Evolutionary conservation across 2,329 filamentous ascomycete genomes (phyloP).

Genomic region (Fusarium paranaense): DNA sequence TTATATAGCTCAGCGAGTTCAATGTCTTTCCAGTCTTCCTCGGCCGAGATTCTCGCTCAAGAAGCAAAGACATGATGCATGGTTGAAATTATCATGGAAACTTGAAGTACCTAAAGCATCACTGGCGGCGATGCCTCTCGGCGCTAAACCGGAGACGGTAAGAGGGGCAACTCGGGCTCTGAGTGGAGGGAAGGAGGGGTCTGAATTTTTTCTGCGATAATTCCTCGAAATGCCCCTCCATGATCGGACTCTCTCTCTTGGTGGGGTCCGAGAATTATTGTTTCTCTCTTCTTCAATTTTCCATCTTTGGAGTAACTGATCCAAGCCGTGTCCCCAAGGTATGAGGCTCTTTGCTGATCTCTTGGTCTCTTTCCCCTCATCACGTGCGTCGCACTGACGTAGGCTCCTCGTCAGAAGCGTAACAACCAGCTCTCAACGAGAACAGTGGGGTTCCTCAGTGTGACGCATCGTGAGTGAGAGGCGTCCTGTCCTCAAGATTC

Average conservation of each 20-base stretch:
- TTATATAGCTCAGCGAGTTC: background rate
- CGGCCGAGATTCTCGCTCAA: background rate
- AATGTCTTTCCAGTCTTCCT: background rate
- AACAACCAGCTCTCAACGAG: slow-evolving; percentile 28
- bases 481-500: background rate
- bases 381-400: slow-evolving; percentile 23
- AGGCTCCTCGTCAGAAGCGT: slow-evolving; percentile 16
- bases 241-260: slow-evolving; percentile 34
- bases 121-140: background rate
- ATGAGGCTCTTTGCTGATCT: slow-evolving; percentile 9
- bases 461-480: slow-evolving; percentile 25
- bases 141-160: slow-evolving; percentile 46
- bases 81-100: background rate
- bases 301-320: slow-evolving; percentile 25
- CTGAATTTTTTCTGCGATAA: slow-evolving; percentile 43
- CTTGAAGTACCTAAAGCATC: background rate
- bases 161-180: slow-evolving; percentile 46
- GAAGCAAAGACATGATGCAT: background rate
- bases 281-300: slow-evolving; percentile 23
- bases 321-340: slow-evolving; percentile 21
- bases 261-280: slow-evolving; percentile 31
- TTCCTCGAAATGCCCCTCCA: slow-evolving; percentile 41
- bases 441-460: slow-evolving; percentile 34
- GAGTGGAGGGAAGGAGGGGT: slow-evolving; percentile 38
- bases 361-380: slow-evolving; percentile 14